Base-by-base conservation (phyloP, 2,329 filamentous ascomycete species). In the Leptographium wingfieldii region DNA sequence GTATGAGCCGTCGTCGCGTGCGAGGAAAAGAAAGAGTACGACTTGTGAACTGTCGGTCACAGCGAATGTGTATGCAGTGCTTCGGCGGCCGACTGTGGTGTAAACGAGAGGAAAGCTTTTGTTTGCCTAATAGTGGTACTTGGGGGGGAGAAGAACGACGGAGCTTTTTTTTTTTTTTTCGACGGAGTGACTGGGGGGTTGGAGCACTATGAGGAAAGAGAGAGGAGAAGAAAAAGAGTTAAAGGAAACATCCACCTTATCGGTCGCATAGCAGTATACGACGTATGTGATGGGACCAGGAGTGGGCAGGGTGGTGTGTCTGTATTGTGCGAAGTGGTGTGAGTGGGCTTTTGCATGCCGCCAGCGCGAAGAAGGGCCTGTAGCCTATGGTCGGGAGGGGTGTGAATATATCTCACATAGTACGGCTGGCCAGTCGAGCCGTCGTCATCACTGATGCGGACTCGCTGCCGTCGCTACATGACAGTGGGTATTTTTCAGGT, bases 231-330 rank as follows among this genome's bases (percentile, higher is more conserved):
- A 57, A 33, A 19, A 52, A n/a, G n/a, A 53, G 51, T 40, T 53
- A 48, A 51, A 59, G 57, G 19, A 54, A 31, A 48, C 58, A 35
- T n/a, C 43, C 29, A 38, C 53, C 58, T 56, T 59, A 59, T 59
- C 58, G 31, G 53, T 49, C 38, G 57, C 16, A 53, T 33, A 48
- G 29, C 51, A 38, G 7, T 33, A 35, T 29, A 55, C 52, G 52
- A 38, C 52, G 31, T 9, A 33, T 33, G 51, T 53, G 29, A 16
- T 29, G 35, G 27, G 51, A 33, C 7, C 51, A 35, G 31, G 16
- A 54, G 51, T 54, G 51, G 51, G 51, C n/a, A 35, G 19, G 54
- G 35, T 46, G 55, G 55, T 56, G 55, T 56, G 55, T 27, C 25
- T 46, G 40, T 46, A 49, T 33, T 33, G 55, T 19, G 40, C 40